A percentile compares a stretch with the other conserved stretches of the same genome.
phyloP scores from a whole-genome alignment of 1,284 basidiomycete species.

The Heterobasidion occidentale region DNA sequence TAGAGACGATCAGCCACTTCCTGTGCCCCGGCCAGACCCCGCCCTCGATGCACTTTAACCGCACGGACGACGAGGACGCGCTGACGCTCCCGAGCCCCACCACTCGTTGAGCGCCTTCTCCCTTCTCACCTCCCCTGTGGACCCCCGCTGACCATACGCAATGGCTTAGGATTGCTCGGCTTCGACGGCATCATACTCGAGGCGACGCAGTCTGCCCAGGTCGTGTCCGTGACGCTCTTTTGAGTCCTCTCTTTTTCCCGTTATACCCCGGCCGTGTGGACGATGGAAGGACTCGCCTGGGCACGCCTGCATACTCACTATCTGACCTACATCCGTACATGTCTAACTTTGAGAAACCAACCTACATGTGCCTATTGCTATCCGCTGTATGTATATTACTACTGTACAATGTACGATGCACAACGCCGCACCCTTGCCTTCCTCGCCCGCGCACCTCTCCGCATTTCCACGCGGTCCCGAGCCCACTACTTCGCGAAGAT shows the following conservation, averaged over 20 bases:
- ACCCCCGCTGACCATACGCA: neutral
- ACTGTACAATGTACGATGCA: neutral
- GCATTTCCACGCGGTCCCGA: neutral
- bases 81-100: constrained; percentile 64
- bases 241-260: constrained; percentile 28
- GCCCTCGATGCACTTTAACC: constrained; percentile 80
- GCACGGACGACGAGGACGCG: constrained; percentile 74
- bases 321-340: neutral
- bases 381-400: neutral
- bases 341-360: neutral
- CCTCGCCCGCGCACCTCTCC: neutral
- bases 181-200: constrained; percentile 81
- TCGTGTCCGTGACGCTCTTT: constrained; percentile 67
- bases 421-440: neutral
- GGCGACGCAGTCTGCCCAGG: constrained; percentile 70
- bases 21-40: constrained; percentile 60
- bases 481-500: constrained; percentile 35
- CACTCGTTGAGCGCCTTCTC: constrained; percentile 45
- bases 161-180: constrained; percentile 52
- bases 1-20: constrained; percentile 70
- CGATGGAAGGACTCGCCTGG: neutral
- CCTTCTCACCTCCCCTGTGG: neutral
- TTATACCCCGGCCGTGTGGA: neutral
- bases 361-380: neutral
- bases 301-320: neutral